Evolutionary conservation across 1,139 yeast species (phyloP).

Genomic region (Debaryomyces psychrophilus): DNA sequence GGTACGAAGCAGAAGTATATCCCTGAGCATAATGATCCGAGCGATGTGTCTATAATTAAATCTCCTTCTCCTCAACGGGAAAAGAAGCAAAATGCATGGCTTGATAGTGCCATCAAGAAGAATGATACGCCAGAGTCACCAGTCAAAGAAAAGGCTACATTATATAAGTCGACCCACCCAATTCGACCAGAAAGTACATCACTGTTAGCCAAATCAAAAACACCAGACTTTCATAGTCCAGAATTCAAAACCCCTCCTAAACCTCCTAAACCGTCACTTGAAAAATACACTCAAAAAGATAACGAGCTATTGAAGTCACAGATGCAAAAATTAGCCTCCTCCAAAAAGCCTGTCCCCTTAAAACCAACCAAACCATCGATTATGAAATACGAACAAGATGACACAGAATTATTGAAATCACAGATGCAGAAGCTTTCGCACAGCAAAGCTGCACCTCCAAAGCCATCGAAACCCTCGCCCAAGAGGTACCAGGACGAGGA

Average conservation of each 20-base stretch:
- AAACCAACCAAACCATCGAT: constrained; percentile 21
- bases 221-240: not conserved
- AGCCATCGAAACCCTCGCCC: constrained; percentile 8
- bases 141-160: not conserved
- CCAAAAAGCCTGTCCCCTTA: constrained; percentile 16
- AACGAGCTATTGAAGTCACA: constrained; percentile 23
- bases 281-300: constrained; percentile 22
- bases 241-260: constrained; percentile 3
- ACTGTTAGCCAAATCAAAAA: not conserved
- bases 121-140: not conserved
- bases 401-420: constrained; percentile 26
- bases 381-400: constrained; percentile 25
- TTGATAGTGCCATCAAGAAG: constrained; percentile 26
- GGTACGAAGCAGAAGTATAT: constrained; percentile 7
- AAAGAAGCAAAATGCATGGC: constrained; percentile 23
- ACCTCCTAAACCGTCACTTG: constrained; percentile 14
- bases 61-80: constrained; percentile 11
- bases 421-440: constrained; percentile 27
- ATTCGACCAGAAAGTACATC: not conserved
- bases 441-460: constrained; percentile 13
- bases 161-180: not conserved
- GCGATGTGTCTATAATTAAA: not conserved
- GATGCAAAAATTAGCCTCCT: constrained; percentile 17
- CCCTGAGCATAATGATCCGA: constrained; percentile 7
- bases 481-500: constrained; percentile 1